phyloP scores from a whole-genome alignment of 768 basidiomycete genomes.

The Mycena albidolilacea region DNA sequence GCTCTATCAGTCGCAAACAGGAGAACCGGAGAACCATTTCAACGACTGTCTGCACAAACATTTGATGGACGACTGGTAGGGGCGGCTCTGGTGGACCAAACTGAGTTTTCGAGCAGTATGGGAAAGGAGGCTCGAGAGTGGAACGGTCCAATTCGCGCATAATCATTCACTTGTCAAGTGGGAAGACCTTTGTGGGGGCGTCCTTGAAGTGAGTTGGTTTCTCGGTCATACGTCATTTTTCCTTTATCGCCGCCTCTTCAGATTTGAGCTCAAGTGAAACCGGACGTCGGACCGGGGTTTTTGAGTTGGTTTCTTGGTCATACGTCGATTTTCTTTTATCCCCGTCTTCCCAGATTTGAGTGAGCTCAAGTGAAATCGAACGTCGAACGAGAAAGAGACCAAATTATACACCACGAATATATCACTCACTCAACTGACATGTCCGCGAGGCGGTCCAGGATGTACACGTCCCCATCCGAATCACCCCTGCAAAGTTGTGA shows the following conservation, averaged over 20 bases:
- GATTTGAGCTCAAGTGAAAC: background rate
- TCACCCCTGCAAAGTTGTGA: conserved; percentile 23
- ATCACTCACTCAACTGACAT: background rate
- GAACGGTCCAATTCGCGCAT: conserved; percentile 19
- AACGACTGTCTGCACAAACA: conserved; percentile 28
- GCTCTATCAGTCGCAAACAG: too few species aligned
- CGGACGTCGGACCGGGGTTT: too few species aligned
- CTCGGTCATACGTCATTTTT: too few species aligned
- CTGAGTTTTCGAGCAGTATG: conserved; percentile 9
- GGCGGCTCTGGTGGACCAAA: conserved; percentile 32
- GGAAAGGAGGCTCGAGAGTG: background rate
- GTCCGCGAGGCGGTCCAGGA: conserved; percentile 22
- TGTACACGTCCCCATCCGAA: conserved; percentile 24
- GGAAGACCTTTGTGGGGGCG: conserved; percentile 13
- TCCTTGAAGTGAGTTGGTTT: background rate
- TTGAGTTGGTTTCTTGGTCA: background rate
- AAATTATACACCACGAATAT: background rate
- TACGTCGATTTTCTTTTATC: background rate
- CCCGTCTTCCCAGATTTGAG: background rate
- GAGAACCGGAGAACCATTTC: conserved; percentile 32
- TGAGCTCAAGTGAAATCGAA: background rate
- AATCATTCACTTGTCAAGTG: conserved; percentile 14
- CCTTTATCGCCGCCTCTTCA: background rate
- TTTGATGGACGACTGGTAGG: conserved; percentile 35
- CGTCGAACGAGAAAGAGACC: background rate